phyloP scores from a whole-genome alignment of 768 basidiomycete genomes.

The Boletus sensibilis region DNA sequence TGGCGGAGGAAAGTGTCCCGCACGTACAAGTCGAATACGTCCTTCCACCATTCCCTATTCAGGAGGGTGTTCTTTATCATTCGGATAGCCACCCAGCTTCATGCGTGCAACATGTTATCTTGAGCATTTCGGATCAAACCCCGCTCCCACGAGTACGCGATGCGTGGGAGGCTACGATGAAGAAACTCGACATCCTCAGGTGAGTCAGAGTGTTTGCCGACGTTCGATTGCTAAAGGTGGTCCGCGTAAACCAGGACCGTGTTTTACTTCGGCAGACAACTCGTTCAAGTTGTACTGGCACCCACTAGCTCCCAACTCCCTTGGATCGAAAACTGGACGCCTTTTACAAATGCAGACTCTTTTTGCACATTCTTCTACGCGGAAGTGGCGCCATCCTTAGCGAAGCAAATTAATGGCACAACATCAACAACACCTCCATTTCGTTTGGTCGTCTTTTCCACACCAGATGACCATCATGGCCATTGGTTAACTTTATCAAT shows the following conservation, averaged over 20 bases:
- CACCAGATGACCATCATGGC: not conserved
- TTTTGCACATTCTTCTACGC: constrained; percentile 24
- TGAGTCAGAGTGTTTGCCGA: constrained; percentile 7
- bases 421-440: constrained; percentile 20
- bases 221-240: not conserved
- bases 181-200: constrained; percentile 29
- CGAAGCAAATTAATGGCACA: constrained; percentile 25
- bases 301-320: constrained; percentile 9
- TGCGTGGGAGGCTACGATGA: constrained; percentile 37
- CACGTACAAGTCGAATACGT: constrained; percentile 13
- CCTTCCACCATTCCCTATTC: constrained; percentile 46
- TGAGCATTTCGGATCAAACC: constrained; percentile 26
- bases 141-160: constrained; percentile 25
- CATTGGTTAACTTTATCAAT: constrained; percentile 29
- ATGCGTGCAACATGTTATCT: constrained; percentile 46
- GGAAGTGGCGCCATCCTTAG: constrained; percentile 19
- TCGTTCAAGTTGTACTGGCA: constrained; percentile 30
- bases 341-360: constrained; percentile 7
- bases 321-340: constrained; percentile 16
- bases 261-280: constrained; percentile 29
- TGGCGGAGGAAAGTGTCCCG: constrained; percentile 5
- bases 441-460: constrained; percentile 11
- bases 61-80: constrained; percentile 47
- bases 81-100: constrained; percentile 38
- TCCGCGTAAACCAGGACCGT: constrained; percentile 25